These are phyloP conservation scores for Diaporthe ilicicola DNA, from an alignment of 2,329 filamentous ascomycete species.

Conservation along the genomic window DNA sequence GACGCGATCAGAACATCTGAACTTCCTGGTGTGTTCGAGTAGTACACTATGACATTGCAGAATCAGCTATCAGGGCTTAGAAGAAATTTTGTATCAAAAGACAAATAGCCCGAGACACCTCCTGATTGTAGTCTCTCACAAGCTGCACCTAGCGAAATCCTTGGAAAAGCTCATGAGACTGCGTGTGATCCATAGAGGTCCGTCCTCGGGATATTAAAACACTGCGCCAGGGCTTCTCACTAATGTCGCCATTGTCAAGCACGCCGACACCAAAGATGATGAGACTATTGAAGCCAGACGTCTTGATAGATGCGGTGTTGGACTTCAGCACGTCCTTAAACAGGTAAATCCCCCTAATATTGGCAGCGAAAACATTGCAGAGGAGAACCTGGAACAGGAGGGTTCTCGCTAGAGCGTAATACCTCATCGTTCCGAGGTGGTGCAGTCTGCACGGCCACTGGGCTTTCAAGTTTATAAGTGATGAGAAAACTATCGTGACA, in stretches of 20 bases:
- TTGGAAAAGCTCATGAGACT: too few relatives aligned
- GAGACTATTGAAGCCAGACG: conserved; percentile 52
- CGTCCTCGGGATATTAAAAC: neutral
- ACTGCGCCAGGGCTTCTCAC: neutral
- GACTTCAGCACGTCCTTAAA: conserved; percentile 56
- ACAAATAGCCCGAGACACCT: too few relatives aligned
- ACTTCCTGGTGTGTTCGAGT: conserved; percentile 51
- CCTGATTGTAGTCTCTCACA: neutral
- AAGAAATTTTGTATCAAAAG: neutral
- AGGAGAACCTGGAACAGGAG: conserved; percentile 6
- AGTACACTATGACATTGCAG: conserved; percentile 44
- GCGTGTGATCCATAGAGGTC: too few relatives aligned
- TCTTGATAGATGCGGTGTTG: conserved; percentile 50
- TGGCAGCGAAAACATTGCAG: conserved; percentile 14
- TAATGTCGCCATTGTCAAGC: conserved; percentile 51
- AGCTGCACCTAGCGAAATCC: neutral
- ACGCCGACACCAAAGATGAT: conserved; percentile 56
- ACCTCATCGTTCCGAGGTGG: neutral
- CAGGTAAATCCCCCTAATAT: conserved; percentile 44
- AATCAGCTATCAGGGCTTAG: neutral
- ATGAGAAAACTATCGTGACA: neutral
- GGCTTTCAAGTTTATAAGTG: neutral
- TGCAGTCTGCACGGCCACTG: neutral
- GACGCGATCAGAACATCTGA: conserved; percentile 47
- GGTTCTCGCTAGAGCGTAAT: conserved; percentile 1